Evolutionary conservation across 768 basidiomycete genomes (phyloP).

Genomic region (Paxillus rubicundulus): DNA sequence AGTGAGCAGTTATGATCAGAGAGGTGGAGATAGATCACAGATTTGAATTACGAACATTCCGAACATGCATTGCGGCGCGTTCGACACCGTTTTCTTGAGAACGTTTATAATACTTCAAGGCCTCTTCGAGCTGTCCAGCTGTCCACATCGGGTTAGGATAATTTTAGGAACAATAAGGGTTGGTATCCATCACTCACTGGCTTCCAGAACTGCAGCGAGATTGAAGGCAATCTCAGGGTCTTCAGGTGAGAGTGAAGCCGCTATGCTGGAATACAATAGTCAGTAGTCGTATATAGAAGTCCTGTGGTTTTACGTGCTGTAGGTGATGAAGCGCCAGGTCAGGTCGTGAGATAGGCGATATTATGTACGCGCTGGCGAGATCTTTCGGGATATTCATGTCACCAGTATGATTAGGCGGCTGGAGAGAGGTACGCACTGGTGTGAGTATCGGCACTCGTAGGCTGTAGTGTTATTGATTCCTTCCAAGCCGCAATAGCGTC

Average conservation of each 20-base stretch:
- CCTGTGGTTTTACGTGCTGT: slow-evolving; percentile 47
- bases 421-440: slow-evolving; percentile 57
- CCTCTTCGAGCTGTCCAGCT: slow-evolving; percentile 81
- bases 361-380: slow-evolving; percentile 86
- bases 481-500: slow-evolving; percentile 86
- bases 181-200: slow-evolving; percentile 51
- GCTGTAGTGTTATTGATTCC: slow-evolving; percentile 77
- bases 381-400: slow-evolving; percentile 46
- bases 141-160: slow-evolving; percentile 26
- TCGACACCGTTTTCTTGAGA: slow-evolving; percentile 78
- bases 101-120: slow-evolving; percentile 76
- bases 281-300: slow-evolving; percentile 30
- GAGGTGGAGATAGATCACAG: slow-evolving; percentile 15
- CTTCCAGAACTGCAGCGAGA: slow-evolving; percentile 87
- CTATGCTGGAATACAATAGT: slow-evolving; percentile 57
- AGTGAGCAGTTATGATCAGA: slow-evolving; percentile 13
- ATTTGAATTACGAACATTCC: slow-evolving; percentile 56
- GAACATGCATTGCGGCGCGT: slow-evolving; percentile 77
- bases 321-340: slow-evolving; percentile 87
- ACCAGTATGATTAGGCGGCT: slow-evolving; percentile 13
- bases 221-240: slow-evolving; percentile 93
- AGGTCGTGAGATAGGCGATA: slow-evolving; percentile 74
- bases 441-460: slow-evolving; percentile 82
- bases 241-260: slow-evolving; percentile 78
- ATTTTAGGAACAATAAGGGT: slow-evolving; percentile 36